These are phyloP conservation scores for Amphirosellinia nigrospora DNA, from an alignment of 495 filamentous ascomycete species.

Conservation along the genomic window DNA sequence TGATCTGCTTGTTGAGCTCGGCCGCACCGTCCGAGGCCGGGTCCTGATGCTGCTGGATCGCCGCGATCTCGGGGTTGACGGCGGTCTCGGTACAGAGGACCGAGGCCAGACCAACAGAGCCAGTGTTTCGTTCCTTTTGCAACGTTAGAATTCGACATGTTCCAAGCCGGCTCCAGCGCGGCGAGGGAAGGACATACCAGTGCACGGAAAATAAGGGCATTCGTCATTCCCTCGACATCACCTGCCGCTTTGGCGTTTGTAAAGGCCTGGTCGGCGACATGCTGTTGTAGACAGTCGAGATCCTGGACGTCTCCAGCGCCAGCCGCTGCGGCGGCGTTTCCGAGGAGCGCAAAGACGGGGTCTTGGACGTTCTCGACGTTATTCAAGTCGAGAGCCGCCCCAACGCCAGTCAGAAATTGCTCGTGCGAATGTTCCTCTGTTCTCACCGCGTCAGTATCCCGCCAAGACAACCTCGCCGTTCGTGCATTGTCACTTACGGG, in stretches of 20 bases:
- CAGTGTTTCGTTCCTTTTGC: constrained; percentile 63
- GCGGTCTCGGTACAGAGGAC: constrained; percentile 63
- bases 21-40: constrained; percentile 59
- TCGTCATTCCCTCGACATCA: constrained; percentile 61
- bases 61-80: constrained; percentile 71
- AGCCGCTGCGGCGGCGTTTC: constrained; percentile 61
- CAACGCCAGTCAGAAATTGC: constrained; percentile 54
- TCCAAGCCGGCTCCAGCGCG: background rate
- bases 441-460: constrained; percentile 15
- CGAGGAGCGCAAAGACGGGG: constrained; percentile 68
- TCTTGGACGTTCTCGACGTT: constrained; percentile 66
- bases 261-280: constrained; percentile 71
- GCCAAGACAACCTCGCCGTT: background rate
- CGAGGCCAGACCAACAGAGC: constrained; percentile 59
- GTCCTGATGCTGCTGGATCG: constrained; percentile 69
- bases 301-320: constrained; percentile 64
- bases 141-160: background rate
- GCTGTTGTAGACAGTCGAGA: constrained; percentile 70
- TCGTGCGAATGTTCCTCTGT: constrained; percentile 67
- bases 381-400: constrained; percentile 57
- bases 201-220: constrained; percentile 66
- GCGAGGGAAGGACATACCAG: constrained; percentile 35
- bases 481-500: constrained; percentile 39
- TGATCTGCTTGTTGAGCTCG: constrained; percentile 60
- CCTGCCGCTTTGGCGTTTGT: constrained; percentile 69